Percentiles rank a stretch among this genome's conserved stretches.
These are phyloP conservation scores for Syzygium grande DNA, from an alignment of 345 rosid species.

Conservation along the genomic window DNA sequence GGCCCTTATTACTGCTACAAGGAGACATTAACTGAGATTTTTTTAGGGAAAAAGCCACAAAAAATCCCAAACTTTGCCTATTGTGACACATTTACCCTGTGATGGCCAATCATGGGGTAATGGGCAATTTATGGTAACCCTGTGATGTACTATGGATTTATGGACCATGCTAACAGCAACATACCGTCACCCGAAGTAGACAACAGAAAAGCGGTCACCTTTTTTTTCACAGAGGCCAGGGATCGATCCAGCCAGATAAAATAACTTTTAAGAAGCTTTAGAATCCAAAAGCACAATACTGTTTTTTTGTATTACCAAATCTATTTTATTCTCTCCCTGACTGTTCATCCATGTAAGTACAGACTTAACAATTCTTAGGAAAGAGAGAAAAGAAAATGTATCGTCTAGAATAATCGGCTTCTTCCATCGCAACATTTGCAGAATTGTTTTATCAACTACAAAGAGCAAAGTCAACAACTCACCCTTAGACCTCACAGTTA, in stretches of 20 bases:
- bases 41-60: not conserved
- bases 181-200: not conserved
- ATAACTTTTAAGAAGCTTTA: not conserved
- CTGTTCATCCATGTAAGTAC: not conserved
- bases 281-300: not conserved
- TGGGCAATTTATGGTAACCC: not conserved
- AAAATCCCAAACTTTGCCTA: too few relatives aligned
- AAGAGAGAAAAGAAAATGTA: not conserved
- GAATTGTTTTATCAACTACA: not conserved
- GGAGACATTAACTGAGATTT: not conserved
- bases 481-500: not conserved
- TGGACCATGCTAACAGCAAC: not conserved
- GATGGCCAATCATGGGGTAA: not conserved
- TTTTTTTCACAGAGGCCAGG: not conserved
- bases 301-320: not conserved
- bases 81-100: too few relatives aligned
- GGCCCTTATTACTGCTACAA: not conserved
- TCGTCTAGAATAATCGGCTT: not conserved
- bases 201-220: not conserved
- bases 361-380: not conserved
- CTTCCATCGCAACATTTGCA: not conserved
- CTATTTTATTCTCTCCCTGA: not conserved
- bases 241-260: not conserved
- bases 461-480: not conserved
- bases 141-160: not conserved